Evolutionary conservation across 106 monocot species (phyloP), one percentile per base, ranked within the genome.

Genomic region (Vanilla planifolia): DNA sequence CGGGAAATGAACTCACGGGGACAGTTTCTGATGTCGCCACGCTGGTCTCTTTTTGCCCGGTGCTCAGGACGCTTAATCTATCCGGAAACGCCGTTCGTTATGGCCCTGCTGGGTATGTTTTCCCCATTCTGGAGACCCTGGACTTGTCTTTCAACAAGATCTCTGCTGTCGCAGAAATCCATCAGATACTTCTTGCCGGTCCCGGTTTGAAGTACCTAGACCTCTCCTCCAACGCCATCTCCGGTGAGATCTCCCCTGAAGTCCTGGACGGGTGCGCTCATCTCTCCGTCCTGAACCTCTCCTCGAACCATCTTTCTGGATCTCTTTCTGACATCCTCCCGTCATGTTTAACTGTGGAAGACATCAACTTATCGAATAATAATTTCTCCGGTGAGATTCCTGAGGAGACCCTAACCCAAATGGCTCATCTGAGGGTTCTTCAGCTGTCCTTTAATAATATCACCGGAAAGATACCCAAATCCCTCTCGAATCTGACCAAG

Each of bases 131-230:
- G 10, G 74, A 77, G 30, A 34, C 45, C 3, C 82, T 93, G 22
- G 89, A 93, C 62, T 65, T 89, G 16, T 89, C 93, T 16, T 52
- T 35, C 61, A 93, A 93, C 76, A 70, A 24, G 20, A 65, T 85
- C 66, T 52, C 77, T 33, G 77, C 77, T 37, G 20, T 35, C 8
- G 57, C 11, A 8, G 45, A 13, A 74, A 15, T 77, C 71, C 13
- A 63, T 22, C 35, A 13, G 28, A 58, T 71, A 70, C 67, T 77
- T 73, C 55, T 70, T 8, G 2, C 57, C 11, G 57, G 57, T 0
- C 20, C 77, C 26, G 29, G 14, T 2, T 71, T 85, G 6, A 62
- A 74, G 63, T 27, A 70, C 33, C 63, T 85, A 8, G 85, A 85
- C 51, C 74, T 85, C 27, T 85, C 85, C 3, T 51, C 59, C 0